phyloP scores from a whole-genome alignment of 768 basidiomycete genomes.

The Fistulinella prunicolor region DNA sequence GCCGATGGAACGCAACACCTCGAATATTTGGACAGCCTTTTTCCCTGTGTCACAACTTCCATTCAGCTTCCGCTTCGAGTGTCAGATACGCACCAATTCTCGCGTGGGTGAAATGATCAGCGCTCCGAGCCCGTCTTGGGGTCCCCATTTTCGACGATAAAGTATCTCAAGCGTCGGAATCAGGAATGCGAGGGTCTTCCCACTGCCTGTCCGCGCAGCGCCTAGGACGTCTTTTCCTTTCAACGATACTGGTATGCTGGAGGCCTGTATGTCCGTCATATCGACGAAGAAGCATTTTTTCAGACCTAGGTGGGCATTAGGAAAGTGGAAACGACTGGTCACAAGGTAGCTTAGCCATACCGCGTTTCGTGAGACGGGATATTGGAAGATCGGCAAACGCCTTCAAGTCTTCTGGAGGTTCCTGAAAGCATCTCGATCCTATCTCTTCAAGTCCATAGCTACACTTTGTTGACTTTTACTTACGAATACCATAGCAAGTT shows the following conservation, averaged over 20 bases:
- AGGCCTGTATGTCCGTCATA: constrained; percentile 79
- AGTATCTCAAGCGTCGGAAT: constrained; percentile 65
- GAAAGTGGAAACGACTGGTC: background rate
- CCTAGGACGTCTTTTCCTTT: constrained; percentile 66
- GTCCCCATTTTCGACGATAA: constrained; percentile 66
- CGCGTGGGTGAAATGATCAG: constrained; percentile 92
- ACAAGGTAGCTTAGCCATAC: constrained; percentile 31
- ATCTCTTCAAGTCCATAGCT: background rate
- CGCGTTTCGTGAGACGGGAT: constrained; percentile 71
- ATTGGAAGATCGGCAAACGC: constrained; percentile 76
- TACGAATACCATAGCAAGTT: constrained; percentile 50
- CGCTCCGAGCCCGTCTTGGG: constrained; percentile 77
- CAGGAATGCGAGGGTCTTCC: constrained; percentile 73
- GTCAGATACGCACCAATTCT: constrained; percentile 63
- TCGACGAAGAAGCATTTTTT: constrained; percentile 83
- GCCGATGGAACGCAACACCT: constrained; percentile 91
- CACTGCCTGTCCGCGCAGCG: constrained; percentile 68
- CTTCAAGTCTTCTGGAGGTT: constrained; percentile 43
- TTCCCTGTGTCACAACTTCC: constrained; percentile 1
- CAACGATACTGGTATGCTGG: constrained; percentile 57
- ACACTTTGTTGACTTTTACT: constrained; percentile 14
- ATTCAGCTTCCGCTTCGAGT: background rate
- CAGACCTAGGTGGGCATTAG: constrained; percentile 50
- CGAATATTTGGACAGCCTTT: constrained; percentile 97
- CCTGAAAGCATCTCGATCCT: constrained; percentile 37